Evolutionary conservation across 106 monocot genomes (phyloP), one percentile per base, ranked within the genome.

Genomic region (Hemerocallis citrina): DNA sequence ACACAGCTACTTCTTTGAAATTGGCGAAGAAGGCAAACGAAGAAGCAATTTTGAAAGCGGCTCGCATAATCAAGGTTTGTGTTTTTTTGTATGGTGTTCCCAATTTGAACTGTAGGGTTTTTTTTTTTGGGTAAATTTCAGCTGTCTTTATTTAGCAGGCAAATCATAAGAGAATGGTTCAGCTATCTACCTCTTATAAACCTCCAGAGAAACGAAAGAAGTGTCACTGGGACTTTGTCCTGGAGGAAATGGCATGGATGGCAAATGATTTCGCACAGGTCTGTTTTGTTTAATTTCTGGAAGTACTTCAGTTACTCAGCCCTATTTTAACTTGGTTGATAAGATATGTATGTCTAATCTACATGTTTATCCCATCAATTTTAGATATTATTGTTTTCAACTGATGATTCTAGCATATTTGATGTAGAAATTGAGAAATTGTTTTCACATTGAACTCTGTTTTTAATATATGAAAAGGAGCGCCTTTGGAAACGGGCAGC

Each of bases 201-300:
- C 68, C 38, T 64, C 66, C 55, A 34, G 80, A 79, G 63, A 92
- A 76, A 68, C 65, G 48, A 28, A 37, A 44, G 30, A 88, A 76
- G 75, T 72, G 81, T 42, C 92, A 99, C 30, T 99, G 98, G 98
- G 88, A 99, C 59, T 99, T 85, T 92, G 92, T 99, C 28, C 77
- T 99, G 7, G 98, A 99, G 68, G 98, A 99, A 71, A 99, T 99
- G 98, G 65, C 79, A 61, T 99, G 98, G 98, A 68, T 92, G 76
- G 92, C 98, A 68, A 99, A 92, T 85, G 98, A 99, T 65, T 99
- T 99, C 55, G 83, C 75, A 79, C 98, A 99, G 92, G 98, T 99
- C 5, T 62, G 46, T 30, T 72, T 50, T n/a, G n/a, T n/a, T n/a
- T n/a, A n/a, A n/a, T n/a, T 73, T 32, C 42, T 45, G 35, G 1